These are phyloP conservation scores for Amanita pallidorosea DNA, from an alignment of 768 basidiomycete genomes.

Conservation along the genomic window DNA sequence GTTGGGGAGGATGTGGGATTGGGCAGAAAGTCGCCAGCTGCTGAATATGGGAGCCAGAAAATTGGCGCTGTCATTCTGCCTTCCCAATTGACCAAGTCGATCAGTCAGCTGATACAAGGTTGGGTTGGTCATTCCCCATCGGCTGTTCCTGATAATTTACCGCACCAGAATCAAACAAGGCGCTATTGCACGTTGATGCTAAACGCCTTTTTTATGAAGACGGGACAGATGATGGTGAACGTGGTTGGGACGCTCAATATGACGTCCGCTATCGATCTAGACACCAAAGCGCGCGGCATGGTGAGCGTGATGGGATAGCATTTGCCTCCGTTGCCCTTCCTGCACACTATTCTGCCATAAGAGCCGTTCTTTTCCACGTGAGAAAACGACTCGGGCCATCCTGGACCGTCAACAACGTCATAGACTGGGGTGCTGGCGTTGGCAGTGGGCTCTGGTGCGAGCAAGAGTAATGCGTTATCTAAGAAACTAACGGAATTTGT, in stretches of 20 bases:
- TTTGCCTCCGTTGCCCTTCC: conserved; percentile 83
- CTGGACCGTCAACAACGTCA: conserved; percentile 49
- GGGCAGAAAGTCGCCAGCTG: conserved; percentile 67
- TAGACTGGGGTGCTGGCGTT: conserved; percentile 81
- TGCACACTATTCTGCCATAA: conserved; percentile 74
- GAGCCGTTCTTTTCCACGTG: conserved; percentile 59
- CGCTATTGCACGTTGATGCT: conserved; percentile 55
- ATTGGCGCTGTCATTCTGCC: conserved; percentile 69
- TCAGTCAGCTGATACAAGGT: conserved; percentile 63
- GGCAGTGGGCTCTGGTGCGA: conserved; percentile 78
- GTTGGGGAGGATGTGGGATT: conserved; percentile 19
- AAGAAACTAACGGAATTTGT: conserved; percentile 5
- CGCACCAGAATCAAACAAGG: conserved; percentile 49
- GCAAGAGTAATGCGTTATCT: not conserved
- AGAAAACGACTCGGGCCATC: conserved; percentile 51
- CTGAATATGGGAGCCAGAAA: conserved; percentile 64
- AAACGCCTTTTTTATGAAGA: conserved; percentile 50
- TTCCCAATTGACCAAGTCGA: conserved; percentile 54
- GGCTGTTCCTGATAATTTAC: conserved; percentile 6
- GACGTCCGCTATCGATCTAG: conserved; percentile 50
- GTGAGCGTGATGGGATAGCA: conserved; percentile 66
- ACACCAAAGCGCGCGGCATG: conserved; percentile 46
- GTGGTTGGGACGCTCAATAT: conserved; percentile 45
- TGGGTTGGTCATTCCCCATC: conserved; percentile 9
- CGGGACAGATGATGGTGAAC: conserved; percentile 16